These are phyloP conservation scores for Podospora didyma DNA, from an alignment of 495 filamentous ascomycete species.

Conservation along the genomic window DNA sequence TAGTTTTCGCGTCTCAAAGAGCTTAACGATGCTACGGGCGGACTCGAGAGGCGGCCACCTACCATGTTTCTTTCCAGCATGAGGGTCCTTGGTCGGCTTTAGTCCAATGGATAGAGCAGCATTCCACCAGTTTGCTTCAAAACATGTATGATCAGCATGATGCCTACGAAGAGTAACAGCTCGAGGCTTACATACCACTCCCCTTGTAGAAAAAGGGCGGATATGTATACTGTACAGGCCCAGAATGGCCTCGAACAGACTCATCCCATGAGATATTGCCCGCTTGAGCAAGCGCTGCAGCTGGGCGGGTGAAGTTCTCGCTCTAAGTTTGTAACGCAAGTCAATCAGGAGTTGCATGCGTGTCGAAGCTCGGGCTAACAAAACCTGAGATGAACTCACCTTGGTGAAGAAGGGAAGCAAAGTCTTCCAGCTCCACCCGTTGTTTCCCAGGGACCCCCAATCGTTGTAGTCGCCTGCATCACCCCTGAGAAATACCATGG, in stretches of 20 bases:
- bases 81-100: conserved; percentile 31
- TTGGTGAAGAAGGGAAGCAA: conserved; percentile 59
- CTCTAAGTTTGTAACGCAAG: conserved; percentile 5
- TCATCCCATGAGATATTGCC: conserved; percentile 39
- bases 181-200: conserved; percentile 2
- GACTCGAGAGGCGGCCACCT: too few species aligned
- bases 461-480: conserved; percentile 48
- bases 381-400: conserved; percentile 18
- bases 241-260: conserved; percentile 31
- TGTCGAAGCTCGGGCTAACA: too few species aligned
- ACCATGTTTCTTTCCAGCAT: conserved; percentile 29
- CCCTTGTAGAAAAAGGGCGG: conserved; percentile 38
- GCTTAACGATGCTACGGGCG: too few species aligned
- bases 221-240: conserved; percentile 38
- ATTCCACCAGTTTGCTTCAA: conserved; percentile 27
- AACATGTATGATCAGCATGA: not conserved
- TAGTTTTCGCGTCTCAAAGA: too few species aligned
- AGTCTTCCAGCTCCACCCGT: conserved; percentile 57
- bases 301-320: conserved; percentile 27
- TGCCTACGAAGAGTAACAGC: not conserved
- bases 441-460: conserved; percentile 58
- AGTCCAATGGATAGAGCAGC: conserved; percentile 26
- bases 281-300: conserved; percentile 15
- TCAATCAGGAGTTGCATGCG: not conserved
- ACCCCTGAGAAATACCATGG: conserved; percentile 41